Conservation (phyloP, 2,329 filamentous ascomycete genomes). For the Cordyceps cateniannulata region DNA sequence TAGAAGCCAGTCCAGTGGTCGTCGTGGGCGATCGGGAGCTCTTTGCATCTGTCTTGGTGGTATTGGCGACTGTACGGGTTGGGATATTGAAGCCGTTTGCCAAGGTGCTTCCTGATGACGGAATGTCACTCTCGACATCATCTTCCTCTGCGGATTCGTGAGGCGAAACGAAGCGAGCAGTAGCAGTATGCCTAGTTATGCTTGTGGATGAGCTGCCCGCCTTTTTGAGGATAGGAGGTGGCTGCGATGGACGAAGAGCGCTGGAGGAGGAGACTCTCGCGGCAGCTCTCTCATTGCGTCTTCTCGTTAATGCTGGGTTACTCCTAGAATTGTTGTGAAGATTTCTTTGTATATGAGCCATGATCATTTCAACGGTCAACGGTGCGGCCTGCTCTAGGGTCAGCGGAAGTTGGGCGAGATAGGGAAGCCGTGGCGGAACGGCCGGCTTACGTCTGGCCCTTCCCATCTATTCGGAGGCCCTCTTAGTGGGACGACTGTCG, state of each 20-base stretch:
- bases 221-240: slow-evolving; percentile 56
- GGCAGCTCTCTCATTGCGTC: not conserved
- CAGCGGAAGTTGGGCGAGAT: slow-evolving; percentile 3
- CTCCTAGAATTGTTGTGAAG: not conserved
- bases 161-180: slow-evolving; percentile 54
- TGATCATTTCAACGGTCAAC: slow-evolving; percentile 23
- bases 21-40: not conserved
- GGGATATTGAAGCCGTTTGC: slow-evolving; percentile 22
- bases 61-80: not conserved
- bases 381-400: slow-evolving; percentile 21
- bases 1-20: not conserved
- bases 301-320: not conserved
- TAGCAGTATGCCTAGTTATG: slow-evolving; percentile 52
- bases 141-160: slow-evolving; percentile 41
- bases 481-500: slow-evolving; percentile 49
- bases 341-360: slow-evolving; percentile 16
- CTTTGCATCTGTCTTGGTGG: not conserved
- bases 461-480: slow-evolving; percentile 49
- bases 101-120: slow-evolving; percentile 33
- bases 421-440: slow-evolving; percentile 5
- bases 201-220: slow-evolving; percentile 45
- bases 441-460: slow-evolving; percentile 37
- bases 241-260: slow-evolving; percentile 37
- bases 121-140: slow-evolving; percentile 17
- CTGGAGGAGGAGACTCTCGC: slow-evolving; percentile 32